These are phyloP conservation scores for Suhomyces terraborum DNA, from an alignment of 1,139 yeast species.

Conservation along the genomic window DNA sequence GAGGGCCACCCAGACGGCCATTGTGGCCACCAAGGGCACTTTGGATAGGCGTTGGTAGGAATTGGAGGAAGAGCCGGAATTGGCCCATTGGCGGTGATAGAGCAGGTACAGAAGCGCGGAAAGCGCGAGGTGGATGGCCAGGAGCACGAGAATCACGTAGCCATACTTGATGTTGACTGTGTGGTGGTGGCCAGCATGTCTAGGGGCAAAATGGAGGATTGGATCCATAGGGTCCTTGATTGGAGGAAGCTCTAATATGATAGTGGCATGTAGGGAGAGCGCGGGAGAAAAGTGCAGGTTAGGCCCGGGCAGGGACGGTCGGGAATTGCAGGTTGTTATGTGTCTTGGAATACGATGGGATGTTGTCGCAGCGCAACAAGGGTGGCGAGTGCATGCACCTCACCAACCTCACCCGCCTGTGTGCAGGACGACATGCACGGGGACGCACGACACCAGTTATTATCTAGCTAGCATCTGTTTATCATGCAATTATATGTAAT, in stretches of 20 bases:
- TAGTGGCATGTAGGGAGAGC: too few species aligned
- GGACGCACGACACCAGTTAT: too few species aligned
- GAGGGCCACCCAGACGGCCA: conserved; percentile 36
- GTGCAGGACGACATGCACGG: too few species aligned
- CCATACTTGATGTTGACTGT: conserved; percentile 52
- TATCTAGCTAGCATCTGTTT: too few species aligned
- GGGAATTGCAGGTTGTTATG: too few species aligned
- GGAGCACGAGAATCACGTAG: conserved; percentile 39
- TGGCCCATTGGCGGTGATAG: conserved; percentile 22
- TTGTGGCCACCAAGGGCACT: conserved; percentile 30
- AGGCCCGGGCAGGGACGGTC: too few species aligned
- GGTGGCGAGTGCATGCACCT: too few species aligned
- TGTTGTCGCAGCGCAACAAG: too few species aligned
- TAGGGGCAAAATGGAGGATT: conserved; percentile 9
- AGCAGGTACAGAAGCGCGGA: conserved; percentile 3
- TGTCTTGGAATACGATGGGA: too few species aligned
- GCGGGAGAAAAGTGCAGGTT: not conserved
- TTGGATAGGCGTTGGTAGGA: conserved; percentile 11
- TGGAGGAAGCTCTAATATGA: too few species aligned
- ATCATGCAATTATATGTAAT: too few species aligned
- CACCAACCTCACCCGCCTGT: too few species aligned
- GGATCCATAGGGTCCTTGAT: not conserved
- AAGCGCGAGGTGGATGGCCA: conserved; percentile 30
- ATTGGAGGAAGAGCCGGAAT: conserved; percentile 27
- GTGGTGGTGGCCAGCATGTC: conserved; percentile 38